These are phyloP conservation scores for Piloderma croceum DNA, from an alignment of 768 basidiomycete species.

Conservation along the genomic window DNA sequence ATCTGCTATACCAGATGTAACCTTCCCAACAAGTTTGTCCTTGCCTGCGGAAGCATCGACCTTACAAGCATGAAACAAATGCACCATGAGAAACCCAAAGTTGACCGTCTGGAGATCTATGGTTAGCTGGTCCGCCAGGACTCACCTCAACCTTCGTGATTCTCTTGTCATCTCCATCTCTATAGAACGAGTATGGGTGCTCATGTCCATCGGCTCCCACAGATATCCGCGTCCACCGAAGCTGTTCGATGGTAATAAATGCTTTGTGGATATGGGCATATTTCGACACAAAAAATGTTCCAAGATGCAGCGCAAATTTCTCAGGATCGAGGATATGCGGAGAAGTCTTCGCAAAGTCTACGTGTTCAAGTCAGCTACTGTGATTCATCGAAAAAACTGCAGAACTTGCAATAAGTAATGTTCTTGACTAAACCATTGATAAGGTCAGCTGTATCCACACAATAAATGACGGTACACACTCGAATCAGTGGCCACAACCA, in stretches of 20 bases:
- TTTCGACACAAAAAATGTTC: constrained; percentile 71
- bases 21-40: constrained; percentile 52
- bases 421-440: constrained; percentile 30
- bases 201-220: constrained; percentile 39
- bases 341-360: constrained; percentile 64
- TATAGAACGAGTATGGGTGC: constrained; percentile 77
- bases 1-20: constrained; percentile 70
- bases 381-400: background rate
- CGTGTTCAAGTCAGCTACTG: background rate
- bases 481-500: constrained; percentile 89
- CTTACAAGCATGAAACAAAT: constrained; percentile 25
- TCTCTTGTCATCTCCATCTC: constrained; percentile 90
- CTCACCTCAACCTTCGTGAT: constrained; percentile 54
- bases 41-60: constrained; percentile 64
- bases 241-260: constrained; percentile 66
- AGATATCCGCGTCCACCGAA: constrained; percentile 79
- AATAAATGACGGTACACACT: constrained; percentile 41
- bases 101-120: too few relatives aligned
- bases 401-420: constrained; percentile 29
- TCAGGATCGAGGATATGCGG: constrained; percentile 82
- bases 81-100: background rate
- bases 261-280: constrained; percentile 73
- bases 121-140: too few relatives aligned
- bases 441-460: background rate
- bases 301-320: constrained; percentile 84